Evolutionary conservation across 371 early-diverging fungal species (phyloP).

Genomic region (Ordospora pajunii): DNA sequence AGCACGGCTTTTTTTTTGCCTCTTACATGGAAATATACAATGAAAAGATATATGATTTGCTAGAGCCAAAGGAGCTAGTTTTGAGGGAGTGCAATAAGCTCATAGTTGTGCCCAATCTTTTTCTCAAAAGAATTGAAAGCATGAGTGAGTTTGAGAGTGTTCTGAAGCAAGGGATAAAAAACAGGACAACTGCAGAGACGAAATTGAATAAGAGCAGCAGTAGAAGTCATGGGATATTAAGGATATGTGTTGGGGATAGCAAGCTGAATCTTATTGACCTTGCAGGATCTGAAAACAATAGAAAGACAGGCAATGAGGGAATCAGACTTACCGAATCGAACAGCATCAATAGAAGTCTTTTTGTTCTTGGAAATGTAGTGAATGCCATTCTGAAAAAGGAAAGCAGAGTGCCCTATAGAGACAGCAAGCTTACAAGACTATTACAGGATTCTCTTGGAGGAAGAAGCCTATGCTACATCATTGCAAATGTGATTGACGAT

Average conservation of each 20-base stretch:
- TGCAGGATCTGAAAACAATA: constrained; percentile 70
- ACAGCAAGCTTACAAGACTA: constrained; percentile 90
- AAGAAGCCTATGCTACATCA: constrained; percentile 82
- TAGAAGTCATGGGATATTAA: constrained; percentile 39
- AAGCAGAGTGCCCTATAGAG: constrained; percentile 76
- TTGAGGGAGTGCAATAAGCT: constrained; percentile 65
- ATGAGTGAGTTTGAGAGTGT: constrained; percentile 62
- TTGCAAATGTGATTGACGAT: constrained; percentile 63
- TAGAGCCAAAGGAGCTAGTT: constrained; percentile 15
- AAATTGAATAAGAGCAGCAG: constrained; percentile 47
- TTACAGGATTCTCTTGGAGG: constrained; percentile 94
- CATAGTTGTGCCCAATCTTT: constrained; percentile 60
- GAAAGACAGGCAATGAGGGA: constrained; percentile 65
- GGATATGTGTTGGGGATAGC: constrained; percentile 66
- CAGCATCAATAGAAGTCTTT: constrained; percentile 68
- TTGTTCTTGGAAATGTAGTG: constrained; percentile 68
- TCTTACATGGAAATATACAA: constrained; percentile 57
- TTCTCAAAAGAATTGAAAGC: constrained; percentile 56
- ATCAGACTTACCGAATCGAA: constrained; percentile 66
- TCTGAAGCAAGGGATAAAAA: constrained; percentile 19
- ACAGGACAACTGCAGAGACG: constrained; percentile 31
- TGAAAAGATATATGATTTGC: constrained; percentile 36
- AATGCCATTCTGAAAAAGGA: constrained; percentile 66
- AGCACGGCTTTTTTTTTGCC: constrained; percentile 13
- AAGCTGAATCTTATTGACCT: constrained; percentile 68